Evolutionary conservation across 805 yeast species (phyloP).

Genomic region (Myxozyma udenii): DNA sequence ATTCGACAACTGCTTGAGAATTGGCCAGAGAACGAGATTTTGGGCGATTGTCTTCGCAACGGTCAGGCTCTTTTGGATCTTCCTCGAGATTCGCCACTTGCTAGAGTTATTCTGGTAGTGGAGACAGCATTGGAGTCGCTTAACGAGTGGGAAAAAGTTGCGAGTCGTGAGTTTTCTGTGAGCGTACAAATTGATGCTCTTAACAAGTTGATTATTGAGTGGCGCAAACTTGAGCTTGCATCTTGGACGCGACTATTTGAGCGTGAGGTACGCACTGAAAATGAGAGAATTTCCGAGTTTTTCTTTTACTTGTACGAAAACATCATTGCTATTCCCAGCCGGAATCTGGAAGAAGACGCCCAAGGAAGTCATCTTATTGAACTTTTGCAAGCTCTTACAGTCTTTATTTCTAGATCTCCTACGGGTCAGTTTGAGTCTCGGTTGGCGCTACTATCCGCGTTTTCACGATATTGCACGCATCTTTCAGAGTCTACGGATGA

Average conservation of each 20-base stretch:
- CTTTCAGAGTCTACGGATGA: slow-evolving; percentile 31
- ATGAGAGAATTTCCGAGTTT: slow-evolving; percentile 66
- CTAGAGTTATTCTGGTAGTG: slow-evolving; percentile 70
- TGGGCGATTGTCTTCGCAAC: slow-evolving; percentile 62
- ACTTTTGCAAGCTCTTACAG: slow-evolving; percentile 59
- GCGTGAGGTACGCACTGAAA: slow-evolving; percentile 54
- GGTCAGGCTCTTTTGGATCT: slow-evolving; percentile 62
- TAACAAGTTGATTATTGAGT: slow-evolving; percentile 69
- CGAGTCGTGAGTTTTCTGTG: slow-evolving; percentile 72
- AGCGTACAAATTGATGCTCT: slow-evolving; percentile 53
- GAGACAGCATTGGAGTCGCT: slow-evolving; percentile 82
- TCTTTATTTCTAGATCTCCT: slow-evolving; percentile 71
- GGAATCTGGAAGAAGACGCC: slow-evolving; percentile 40
- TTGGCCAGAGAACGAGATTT: slow-evolving; percentile 96
- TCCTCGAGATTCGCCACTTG: slow-evolving; percentile 69
- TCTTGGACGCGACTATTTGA: slow-evolving; percentile 79
- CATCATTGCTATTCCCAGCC: slow-evolving; percentile 40
- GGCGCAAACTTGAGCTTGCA: slow-evolving; percentile 85
- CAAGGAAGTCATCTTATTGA: slow-evolving; percentile 39
- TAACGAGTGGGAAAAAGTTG: slow-evolving; percentile 92
- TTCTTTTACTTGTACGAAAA: slow-evolving; percentile 90
- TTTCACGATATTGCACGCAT: slow-evolving; percentile 52
- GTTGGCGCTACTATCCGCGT: slow-evolving; percentile 60
- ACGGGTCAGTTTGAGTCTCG: slow-evolving; percentile 70
- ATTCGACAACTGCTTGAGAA: slow-evolving; percentile 51